Percentiles rank a stretch among this genome's conserved stretches.
phyloP scores from a whole-genome alignment of 305 asterid species.

The Andrographis paniculata region DNA sequence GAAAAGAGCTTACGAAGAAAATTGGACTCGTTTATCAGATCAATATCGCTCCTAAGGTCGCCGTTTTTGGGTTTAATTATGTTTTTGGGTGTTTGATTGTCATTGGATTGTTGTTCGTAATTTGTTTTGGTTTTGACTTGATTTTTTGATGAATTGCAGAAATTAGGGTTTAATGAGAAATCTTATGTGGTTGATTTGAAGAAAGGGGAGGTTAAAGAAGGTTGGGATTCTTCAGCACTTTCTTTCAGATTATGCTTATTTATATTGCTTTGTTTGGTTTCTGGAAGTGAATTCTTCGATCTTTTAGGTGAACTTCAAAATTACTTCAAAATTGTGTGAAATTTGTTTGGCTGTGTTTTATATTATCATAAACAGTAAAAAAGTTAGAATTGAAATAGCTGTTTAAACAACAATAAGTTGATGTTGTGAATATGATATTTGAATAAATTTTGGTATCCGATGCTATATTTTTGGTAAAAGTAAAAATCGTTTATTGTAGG shows the following conservation, averaged over 20 bases:
- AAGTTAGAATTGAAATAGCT: too few species aligned
- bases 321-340: too few species aligned
- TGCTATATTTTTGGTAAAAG: too few species aligned
- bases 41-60: conserved; percentile 94
- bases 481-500: too few species aligned
- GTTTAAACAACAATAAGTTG: too few species aligned
- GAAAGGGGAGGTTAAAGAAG: conserved; percentile 90
- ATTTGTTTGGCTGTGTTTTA: too few species aligned
- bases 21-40: conserved; percentile 92
- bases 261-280: too few species aligned
- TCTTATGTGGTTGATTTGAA: conserved; percentile 79
- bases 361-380: too few species aligned
- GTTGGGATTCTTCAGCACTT: conserved; percentile 31
- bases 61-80: not conserved
- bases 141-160: conserved; percentile 32
- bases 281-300: not conserved
- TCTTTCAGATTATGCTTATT: not conserved
- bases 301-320: not conserved
- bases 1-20: conserved; percentile 57
- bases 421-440: too few species aligned
- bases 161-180: conserved; percentile 85
- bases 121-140: not conserved
- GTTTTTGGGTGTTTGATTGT: not conserved
- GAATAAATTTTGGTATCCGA: too few species aligned
- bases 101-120: conserved; percentile 4